phyloP scores from a whole-genome alignment of 208 protist species.

The Vickermania ingenoplastis region DNA sequence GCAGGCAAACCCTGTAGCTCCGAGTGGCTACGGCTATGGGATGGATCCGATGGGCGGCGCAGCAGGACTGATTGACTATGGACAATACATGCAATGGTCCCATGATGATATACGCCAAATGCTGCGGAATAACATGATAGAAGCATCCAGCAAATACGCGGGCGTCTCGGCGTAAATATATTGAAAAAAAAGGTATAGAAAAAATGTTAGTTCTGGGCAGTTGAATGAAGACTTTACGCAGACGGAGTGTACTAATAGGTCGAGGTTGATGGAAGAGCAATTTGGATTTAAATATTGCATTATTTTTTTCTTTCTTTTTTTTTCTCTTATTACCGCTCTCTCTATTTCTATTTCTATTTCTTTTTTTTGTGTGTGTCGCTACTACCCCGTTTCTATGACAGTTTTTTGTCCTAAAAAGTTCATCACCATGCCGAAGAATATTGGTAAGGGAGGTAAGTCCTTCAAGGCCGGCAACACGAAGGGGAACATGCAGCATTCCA shows the following conservation, averaged over 20 bases:
- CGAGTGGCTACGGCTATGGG: background rate
- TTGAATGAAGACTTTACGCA: too few relatives aligned
- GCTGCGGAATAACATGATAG: slow-evolving; percentile 24
- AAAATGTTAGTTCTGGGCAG: too few relatives aligned
- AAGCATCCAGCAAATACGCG: slow-evolving; percentile 41
- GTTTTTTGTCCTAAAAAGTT: background rate
- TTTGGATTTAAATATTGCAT: background rate
- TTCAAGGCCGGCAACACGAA: slow-evolving; percentile 93
- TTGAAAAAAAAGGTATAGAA: background rate
- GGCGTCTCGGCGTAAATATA: background rate
- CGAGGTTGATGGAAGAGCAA: too few relatives aligned
- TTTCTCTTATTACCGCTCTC: slow-evolving; percentile 6
- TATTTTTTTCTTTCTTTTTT: slow-evolving; percentile 8
- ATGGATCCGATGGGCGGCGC: background rate
- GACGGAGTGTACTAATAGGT: too few relatives aligned
- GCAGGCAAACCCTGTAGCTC: background rate
- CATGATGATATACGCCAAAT: slow-evolving; percentile 43
- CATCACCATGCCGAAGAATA: slow-evolving; percentile 88
- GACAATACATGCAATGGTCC: slow-evolving; percentile 30
- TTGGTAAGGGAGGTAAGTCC: slow-evolving; percentile 95
- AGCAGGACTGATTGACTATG: background rate
- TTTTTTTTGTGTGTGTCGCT: background rate
- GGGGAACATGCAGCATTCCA: slow-evolving; percentile 90
- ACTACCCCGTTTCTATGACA: background rate
- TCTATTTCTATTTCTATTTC: slow-evolving; percentile 17